These are phyloP conservation scores for Taxillus chinensis DNA, from an alignment of 164 flowering plant species.

Conservation along the genomic window DNA sequence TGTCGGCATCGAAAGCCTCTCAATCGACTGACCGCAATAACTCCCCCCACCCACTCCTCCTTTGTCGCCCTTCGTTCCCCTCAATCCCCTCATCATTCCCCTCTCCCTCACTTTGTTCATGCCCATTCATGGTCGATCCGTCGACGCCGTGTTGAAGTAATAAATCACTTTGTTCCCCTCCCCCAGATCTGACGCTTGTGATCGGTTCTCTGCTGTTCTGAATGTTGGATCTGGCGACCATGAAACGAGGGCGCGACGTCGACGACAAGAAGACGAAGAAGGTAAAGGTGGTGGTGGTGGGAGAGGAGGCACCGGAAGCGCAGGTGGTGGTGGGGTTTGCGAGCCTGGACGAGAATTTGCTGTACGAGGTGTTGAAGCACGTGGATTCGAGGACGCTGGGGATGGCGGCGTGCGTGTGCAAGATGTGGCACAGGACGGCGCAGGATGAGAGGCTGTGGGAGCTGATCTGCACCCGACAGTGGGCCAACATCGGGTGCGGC, in stretches of 20 bases:
- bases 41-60: no score
- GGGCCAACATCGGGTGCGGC: slow-evolving; percentile 48
- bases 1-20: no score
- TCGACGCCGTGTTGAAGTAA: no score
- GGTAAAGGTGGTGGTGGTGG: slow-evolving; percentile 10
- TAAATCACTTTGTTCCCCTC: no score
- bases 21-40: no score
- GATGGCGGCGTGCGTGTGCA: slow-evolving; percentile 65
- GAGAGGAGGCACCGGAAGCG: not conserved
- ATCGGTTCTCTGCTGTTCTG: not conserved
- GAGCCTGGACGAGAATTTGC: slow-evolving; percentile 54
- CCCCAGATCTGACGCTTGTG: no score
- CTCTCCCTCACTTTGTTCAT: no score
- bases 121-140: no score
- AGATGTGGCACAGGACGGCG: slow-evolving; percentile 66
- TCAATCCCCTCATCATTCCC: no score
- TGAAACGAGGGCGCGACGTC: slow-evolving; percentile 19
- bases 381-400: slow-evolving; percentile 73
- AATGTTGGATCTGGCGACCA: slow-evolving; percentile 8
- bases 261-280: slow-evolving; percentile 13
- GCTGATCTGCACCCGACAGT: slow-evolving; percentile 76
- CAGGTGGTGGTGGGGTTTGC: not conserved
- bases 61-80: no score
- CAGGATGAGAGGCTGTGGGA: slow-evolving; percentile 96
- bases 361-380: slow-evolving; percentile 79